Conservation (phyloP, 2,329 filamentous ascomycete species). For the Cyclaneusma minus region DNA sequence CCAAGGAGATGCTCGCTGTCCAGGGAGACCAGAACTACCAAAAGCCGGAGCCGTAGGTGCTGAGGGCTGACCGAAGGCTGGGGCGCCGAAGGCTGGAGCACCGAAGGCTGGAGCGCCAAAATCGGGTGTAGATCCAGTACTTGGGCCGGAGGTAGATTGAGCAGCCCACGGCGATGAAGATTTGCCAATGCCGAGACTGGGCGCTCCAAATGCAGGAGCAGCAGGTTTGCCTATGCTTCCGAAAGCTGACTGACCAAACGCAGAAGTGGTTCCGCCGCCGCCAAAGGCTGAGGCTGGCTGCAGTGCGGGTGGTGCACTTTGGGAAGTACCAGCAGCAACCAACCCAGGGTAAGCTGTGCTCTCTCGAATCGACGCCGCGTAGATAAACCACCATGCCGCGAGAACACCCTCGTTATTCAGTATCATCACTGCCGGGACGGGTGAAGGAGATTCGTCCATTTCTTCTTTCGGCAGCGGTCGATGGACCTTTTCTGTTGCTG, state of each 20-base stretch:
- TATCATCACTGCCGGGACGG: constrained; percentile 69
- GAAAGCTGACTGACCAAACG: constrained; percentile 23
- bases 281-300: constrained; percentile 15
- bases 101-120: constrained; percentile 34
- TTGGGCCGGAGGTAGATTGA: constrained; percentile 13
- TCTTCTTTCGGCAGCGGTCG: constrained; percentile 67
- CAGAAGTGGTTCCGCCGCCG: constrained; percentile 9
- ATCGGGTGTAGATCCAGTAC: constrained; percentile 16
- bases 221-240: constrained; percentile 19
- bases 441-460: constrained; percentile 61
- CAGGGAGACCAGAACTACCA: constrained; percentile 22
- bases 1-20: constrained; percentile 38
- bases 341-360: constrained; percentile 62
- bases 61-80: constrained; percentile 4
- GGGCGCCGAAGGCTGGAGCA: constrained; percentile 25
- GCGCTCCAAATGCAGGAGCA: constrained; percentile 18
- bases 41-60: constrained; percentile 7
- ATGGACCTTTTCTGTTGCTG: constrained; percentile 60
- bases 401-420: constrained; percentile 83
- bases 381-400: constrained; percentile 81
- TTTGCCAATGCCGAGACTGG: constrained; percentile 27
- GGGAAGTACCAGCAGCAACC: constrained; percentile 26
- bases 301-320: constrained; percentile 4
- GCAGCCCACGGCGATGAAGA: constrained; percentile 35
- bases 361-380: constrained; percentile 68